Evolutionary conservation across 2,329 filamentous ascomycete species (phyloP), one percentile per base, ranked within the genome.

Genomic region (Didymella arachidicola): DNA sequence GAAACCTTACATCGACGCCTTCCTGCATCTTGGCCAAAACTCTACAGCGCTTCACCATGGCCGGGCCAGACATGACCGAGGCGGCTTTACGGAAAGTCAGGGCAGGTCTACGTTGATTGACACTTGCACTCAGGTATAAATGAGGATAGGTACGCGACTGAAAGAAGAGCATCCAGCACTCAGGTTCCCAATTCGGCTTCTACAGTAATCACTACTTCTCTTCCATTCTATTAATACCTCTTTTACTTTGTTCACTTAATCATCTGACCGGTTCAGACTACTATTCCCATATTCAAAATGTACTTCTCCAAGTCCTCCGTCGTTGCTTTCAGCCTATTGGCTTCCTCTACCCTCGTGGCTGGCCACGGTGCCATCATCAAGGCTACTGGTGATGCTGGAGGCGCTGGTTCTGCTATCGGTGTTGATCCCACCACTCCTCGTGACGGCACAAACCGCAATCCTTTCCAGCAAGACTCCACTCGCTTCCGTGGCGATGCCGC

Each of bases 391-490:
- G 79, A 88, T 66, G 79, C 79, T 27, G 86, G 86, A 48, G 86
- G 86, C 61, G 77, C 77, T 39, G 79, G 80, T 43, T 78, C 73
- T 36, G 80, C 79, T 63, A 78, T 82, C 18, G 86, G 86, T 67
- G 72, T 89, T 61, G 82, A 84, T 72, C 78, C 81, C 45, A 69
- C 67, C 65, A 88, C 86, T 49, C 86, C 87, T 39, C 86, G 87
- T 60, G 85, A 87, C 64, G 87, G 86, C 39, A 87, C 86, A 22
- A 73, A 78, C 12, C 82, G 86, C 60, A 77, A 81, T 48, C 87
- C 87, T 44, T 88, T 88, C 80, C 87, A 89, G 77, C 82, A 84
- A 63, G 87, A 89, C 64, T 81, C 81, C 49, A 89, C 87, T 51
- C 84, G 85, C 55, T 89, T 89, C 82, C 78, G 79, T 52, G 84